Base-by-base conservation (phyloP, 2,329 filamentous ascomycete genomes). In the Sordariomycetes sp. region DNA sequence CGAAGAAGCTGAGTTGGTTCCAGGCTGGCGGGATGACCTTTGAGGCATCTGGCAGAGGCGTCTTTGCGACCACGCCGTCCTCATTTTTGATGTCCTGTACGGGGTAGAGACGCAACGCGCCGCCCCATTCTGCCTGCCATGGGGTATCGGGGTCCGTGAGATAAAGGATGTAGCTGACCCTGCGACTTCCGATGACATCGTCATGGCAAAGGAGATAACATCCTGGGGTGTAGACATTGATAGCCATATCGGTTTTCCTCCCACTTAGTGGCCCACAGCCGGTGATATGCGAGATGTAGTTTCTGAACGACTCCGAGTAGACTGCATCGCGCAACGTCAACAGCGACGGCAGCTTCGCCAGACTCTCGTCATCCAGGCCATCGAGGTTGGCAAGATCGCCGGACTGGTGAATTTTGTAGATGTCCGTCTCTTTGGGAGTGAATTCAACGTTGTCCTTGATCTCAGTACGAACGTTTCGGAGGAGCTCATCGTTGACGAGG, bases 331-430 rank as follows among this genome's bases (percentile, higher is more conserved):
- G 84, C n/a, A 98, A 75, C 40, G 79, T 75, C 28, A 95, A 75
- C n/a, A 98, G 69, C 10, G 86, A 94, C 0, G 92, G 92, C 11
- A 98, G 68, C 53, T 86, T 87, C 41, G 82, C 73, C 35, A 96
- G 72, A 6, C 88, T 87, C 7, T 80, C 79, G 53, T 93, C 81
- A 41, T 94, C 86, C 28, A 98, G 75, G 17, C 92, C 92, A 59
- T 95, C 90, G 38, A 98, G 77, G 61, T 98, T 98, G 30, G 92
- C 92, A 21, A 98, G 73, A 57, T 98, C 92, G 44, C 92, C 92
- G 5, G 90, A 96, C 66, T 98, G 92, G 70, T 95, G 88, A 53
- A 98, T 96, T 63, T 93, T 94, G 74, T 98, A 98, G 49, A 98
- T 98, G 58, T 98, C 92, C 31, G 92, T 98, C 61, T 98, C 92